These are phyloP conservation scores for Nymphaea thermarum DNA, from an alignment of 164 flowering plant species.

Conservation along the genomic window DNA sequence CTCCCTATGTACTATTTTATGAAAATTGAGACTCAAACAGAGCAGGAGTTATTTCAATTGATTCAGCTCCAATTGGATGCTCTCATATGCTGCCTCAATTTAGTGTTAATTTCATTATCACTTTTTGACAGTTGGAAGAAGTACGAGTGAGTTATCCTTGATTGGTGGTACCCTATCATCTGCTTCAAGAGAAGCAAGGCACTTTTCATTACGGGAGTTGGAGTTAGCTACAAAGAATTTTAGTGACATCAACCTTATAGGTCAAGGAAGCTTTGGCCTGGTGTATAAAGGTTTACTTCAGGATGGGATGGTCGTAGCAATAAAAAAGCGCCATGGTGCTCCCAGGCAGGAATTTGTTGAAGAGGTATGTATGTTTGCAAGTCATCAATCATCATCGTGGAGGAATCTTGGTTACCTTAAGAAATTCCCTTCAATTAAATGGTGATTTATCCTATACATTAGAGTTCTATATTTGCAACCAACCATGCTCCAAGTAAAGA, in stretches of 20 bases:
- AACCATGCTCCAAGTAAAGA: too few relatives aligned
- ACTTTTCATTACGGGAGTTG: constrained; percentile 58
- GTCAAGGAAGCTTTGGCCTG: constrained; percentile 81
- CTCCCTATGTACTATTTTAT: too few relatives aligned
- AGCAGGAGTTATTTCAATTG: too few relatives aligned
- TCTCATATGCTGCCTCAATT: too few relatives aligned
- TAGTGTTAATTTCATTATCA: too few relatives aligned
- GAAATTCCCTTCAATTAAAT: too few relatives aligned
- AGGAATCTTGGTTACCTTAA: too few relatives aligned
- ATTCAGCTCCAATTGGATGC: too few relatives aligned
- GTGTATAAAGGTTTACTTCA: constrained; percentile 81
- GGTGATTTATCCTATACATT: too few relatives aligned
- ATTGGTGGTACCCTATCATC: constrained; percentile 13
- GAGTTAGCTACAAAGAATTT: constrained; percentile 66
- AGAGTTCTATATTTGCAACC: too few relatives aligned
- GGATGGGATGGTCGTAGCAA: constrained; percentile 82
- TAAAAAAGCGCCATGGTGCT: constrained; percentile 54
- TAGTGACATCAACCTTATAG: constrained; percentile 59
- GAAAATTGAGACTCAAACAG: too few relatives aligned
- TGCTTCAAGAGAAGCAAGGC: constrained; percentile 42
- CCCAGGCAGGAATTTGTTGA: constrained; percentile 65
- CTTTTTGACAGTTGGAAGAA: not conserved
- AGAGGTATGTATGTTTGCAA: constrained; percentile 36
- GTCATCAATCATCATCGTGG: too few relatives aligned
- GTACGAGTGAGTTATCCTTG: constrained; percentile 34